Evolutionary conservation across 2,329 filamentous ascomycete genomes (phyloP).

Genomic region (Fusarium pseudonygamai): DNA sequence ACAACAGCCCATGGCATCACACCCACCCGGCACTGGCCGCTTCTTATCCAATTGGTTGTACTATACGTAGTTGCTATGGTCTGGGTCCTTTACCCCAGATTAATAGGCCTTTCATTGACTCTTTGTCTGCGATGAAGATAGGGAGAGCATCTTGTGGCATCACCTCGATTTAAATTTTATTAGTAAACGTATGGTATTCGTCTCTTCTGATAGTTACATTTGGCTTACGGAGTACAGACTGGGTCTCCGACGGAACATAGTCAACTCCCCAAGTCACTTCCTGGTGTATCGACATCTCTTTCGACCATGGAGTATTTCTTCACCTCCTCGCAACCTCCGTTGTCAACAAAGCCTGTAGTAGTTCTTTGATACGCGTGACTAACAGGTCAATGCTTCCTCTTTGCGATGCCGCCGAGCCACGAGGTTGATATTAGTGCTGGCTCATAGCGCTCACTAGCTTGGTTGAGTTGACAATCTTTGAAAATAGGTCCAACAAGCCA

Average conservation of each 20-base stretch:
- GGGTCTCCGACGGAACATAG: not conserved
- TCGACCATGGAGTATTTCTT: not conserved
- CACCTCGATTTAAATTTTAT: not conserved
- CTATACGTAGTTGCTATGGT: not conserved
- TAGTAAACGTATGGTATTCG: slow-evolving; percentile 6
- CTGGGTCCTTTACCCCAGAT: slow-evolving; percentile 34
- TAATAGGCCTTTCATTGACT: slow-evolving; percentile 17
- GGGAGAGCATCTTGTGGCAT: slow-evolving; percentile 20
- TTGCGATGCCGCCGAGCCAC: not conserved
- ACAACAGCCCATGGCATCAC: slow-evolving; percentile 36
- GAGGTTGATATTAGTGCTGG: slow-evolving; percentile 2
- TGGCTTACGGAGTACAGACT: not conserved
- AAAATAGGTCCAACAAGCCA: not conserved
- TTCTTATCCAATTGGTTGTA: not conserved
- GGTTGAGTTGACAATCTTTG: not conserved
- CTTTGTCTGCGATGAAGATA: not conserved
- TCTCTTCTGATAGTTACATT: not conserved
- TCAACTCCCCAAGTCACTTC: not conserved
- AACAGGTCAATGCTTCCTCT: slow-evolving; percentile 6
- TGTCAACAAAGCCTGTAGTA: not conserved
- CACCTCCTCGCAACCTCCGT: not conserved
- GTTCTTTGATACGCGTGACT: slow-evolving; percentile 5
- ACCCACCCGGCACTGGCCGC: slow-evolving; percentile 25
- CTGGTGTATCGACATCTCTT: not conserved
- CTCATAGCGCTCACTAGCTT: not conserved